A percentile compares a stretch with the other conserved stretches of the same genome.
Conservation (phyloP, 768 basidiomycete genomes). For the Russula compacta region DNA sequence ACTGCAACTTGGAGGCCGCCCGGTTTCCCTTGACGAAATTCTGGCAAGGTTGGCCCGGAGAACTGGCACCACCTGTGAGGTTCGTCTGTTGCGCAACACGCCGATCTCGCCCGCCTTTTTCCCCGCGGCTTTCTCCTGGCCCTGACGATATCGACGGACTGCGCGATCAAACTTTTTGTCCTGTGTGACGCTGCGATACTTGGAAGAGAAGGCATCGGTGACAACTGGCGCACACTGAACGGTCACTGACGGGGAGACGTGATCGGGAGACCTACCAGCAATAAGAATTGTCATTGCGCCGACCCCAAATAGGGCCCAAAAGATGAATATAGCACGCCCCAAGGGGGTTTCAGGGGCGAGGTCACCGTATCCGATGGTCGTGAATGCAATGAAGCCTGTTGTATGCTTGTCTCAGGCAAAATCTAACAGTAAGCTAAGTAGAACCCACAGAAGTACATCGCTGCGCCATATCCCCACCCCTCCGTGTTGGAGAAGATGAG, state of each 20-base stretch:
- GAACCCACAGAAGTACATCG: constrained; percentile 64
- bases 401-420: not conserved
- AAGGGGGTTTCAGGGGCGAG: constrained; percentile 50
- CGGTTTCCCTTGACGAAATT: not conserved
- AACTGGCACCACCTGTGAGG: not conserved
- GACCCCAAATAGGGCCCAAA: constrained; percentile 72
- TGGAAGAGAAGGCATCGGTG: constrained; percentile 54
- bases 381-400: constrained; percentile 62
- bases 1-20: not conserved
- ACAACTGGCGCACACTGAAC: constrained; percentile 36
- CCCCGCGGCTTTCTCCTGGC: not conserved
- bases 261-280: constrained; percentile 40
- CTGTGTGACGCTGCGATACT: constrained; percentile 32
- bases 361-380: constrained; percentile 73
- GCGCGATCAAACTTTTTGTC: constrained; percentile 18
- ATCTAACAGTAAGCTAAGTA: not conserved
- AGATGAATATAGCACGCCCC: constrained; percentile 67
- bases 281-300: constrained; percentile 68
- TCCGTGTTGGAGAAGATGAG: constrained; percentile 63
- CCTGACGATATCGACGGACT: constrained; percentile 13
- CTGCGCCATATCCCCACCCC: constrained; percentile 51
- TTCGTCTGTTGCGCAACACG: not conserved
- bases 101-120: too few relatives aligned
- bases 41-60: constrained; percentile 2
- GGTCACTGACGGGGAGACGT: not conserved